Base-by-base conservation (phyloP, 768 basidiomycete genomes). In the Russula olivacea region DNA sequence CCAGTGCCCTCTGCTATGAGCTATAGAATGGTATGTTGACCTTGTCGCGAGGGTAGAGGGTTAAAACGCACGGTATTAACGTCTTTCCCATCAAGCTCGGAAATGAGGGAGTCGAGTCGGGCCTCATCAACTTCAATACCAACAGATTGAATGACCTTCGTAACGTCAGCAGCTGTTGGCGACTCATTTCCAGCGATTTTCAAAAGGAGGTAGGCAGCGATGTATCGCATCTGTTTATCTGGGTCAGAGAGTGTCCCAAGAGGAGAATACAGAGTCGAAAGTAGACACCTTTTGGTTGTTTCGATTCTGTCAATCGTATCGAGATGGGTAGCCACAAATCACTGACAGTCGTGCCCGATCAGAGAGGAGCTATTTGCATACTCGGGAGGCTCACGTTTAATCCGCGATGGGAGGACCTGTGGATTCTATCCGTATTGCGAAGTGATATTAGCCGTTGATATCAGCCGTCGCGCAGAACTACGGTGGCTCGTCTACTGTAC, bases 151-250 rank as follows among this genome's bases (percentile, higher is more conserved):
- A 99, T 87, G 72, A 98, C 85, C 71, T 86, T 86, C 79, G 86
- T 93, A 79, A 99, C 81, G 74, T 98, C 95, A 51, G 72, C 82
- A 59, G 90, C 91, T 64, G 88, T 86, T 67, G 97, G 95, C 66
- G 82, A 84, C 71, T 86, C 78, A 73, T 98, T 98, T 60, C 97
- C 97, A 69, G 93, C 97, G 74, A 86, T 83, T 76, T 90, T 89
- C 79, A 98, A 93, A 75, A 99, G 93, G 64, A 99, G 86, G 82
- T 97, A 98, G 69, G 93, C 92, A 79, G 93, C 95, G 76, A 98
- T 80, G 74, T 93, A 79, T 77, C 90, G 90, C 91, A 93, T 93
- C 88, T 90, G 69, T 34, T 43, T 15, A 34, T 14, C 36, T 32
- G 9, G 2, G 32, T 63, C 47, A 63, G 12, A 4, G 38, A 21